Evolutionary conservation across 2,329 filamentous ascomycete genomes (phyloP), one percentile per base, ranked within the genome.

Genomic region (Phaeomoniella chlamydospora): DNA sequence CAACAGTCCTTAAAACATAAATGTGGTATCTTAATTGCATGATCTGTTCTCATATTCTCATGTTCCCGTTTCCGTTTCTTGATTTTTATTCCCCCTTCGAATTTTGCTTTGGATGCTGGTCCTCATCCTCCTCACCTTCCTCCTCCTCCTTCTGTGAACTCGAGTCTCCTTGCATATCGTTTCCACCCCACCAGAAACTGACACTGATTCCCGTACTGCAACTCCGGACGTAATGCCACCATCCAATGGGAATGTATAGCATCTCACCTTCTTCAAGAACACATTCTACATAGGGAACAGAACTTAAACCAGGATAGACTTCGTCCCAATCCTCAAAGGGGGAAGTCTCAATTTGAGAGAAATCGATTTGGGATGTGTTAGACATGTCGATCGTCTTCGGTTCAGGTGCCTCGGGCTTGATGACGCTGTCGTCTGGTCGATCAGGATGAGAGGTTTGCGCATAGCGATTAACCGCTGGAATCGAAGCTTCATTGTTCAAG

Each of bases 161-260:
- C 31, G n/a, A n/a, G n/a, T n/a, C n/a, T n/a, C n/a, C n/a, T n/a
- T n/a, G n/a, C n/a, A n/a, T n/a, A n/a, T n/a, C 22, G 22, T 6
- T 18, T 56, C 49, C 71, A 43, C 82, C 80, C 81, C 84, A 98
- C 90, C 90, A 98, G 52, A 94, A 96, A 52, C 86, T 94, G 10
- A 96, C 86, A 46, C 87, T 94, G 50, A 93, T 87, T 51, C 88
- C 94, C 14, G 83, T 74, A 38, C 75, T 85, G 49, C 96, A 53
- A 34, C 85, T 85, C 40, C 82, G 69, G 3, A 96, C 83, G 56
- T 94, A 96, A 63, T 98, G 90, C 90, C 90, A 98, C 88, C 90
- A 98, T 1, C 88, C 90, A 4, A 84, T 69, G 0, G 90, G 90
- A 36, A 98, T 83, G 53, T 94, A 90, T 36, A 98, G 54, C 43